Conservation (phyloP, 1,284 basidiomycete genomes). For the Inonotus hispidus region DNA sequence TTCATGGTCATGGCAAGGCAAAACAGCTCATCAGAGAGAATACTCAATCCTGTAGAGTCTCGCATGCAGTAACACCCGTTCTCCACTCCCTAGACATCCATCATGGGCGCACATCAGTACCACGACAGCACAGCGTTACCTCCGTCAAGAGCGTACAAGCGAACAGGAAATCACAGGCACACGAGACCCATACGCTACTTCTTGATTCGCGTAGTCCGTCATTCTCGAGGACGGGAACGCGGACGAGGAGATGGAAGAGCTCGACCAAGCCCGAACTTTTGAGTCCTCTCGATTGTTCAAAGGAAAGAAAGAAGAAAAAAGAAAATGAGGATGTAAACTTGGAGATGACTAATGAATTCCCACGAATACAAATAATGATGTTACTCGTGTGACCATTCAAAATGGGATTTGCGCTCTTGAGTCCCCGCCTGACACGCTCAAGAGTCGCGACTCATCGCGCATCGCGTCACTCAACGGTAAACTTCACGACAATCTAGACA, state of each 20-base stretch:
- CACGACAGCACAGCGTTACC: slow-evolving; percentile 7
- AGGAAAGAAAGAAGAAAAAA: not conserved
- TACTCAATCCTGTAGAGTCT: too few species aligned
- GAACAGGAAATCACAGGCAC: not conserved
- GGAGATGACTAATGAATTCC: slow-evolving; percentile 4
- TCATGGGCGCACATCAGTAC: slow-evolving; percentile 14
- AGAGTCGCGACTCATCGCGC: not conserved
- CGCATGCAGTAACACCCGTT: not conserved
- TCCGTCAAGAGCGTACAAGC: not conserved
- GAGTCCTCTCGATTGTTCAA: slow-evolving; percentile 17
- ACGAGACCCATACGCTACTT: slow-evolving; percentile 11
- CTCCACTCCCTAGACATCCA: slow-evolving; percentile 6
- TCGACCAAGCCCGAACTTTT: slow-evolving; percentile 19
- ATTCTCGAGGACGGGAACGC: slow-evolving; percentile 19
- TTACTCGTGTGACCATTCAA: not conserved
- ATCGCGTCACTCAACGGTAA: not conserved
- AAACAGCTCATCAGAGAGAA: too few species aligned
- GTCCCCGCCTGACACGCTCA: not conserved
- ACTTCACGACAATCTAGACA: not conserved
- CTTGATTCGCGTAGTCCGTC: slow-evolving; percentile 11
- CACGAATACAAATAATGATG: slow-evolving; percentile 2
- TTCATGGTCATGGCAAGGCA: too few species aligned
- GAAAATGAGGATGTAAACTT: not conserved
- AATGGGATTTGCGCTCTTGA: not conserved
- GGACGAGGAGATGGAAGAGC: slow-evolving; percentile 16